Conservation (phyloP, 1,284 basidiomycete species). For the Boletellus deceptivus region DNA sequence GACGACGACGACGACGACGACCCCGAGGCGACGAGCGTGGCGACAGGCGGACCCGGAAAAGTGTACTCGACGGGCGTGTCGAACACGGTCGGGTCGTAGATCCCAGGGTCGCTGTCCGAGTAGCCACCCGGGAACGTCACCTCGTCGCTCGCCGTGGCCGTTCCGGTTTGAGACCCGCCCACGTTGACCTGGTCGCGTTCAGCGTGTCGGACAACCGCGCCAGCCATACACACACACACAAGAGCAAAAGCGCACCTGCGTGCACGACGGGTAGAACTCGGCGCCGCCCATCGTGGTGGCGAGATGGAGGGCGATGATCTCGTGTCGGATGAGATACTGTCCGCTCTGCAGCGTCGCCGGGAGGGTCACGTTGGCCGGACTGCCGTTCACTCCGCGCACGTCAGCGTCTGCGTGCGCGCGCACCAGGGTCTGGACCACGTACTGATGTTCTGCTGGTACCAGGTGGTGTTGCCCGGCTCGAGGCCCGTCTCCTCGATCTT, state of each 20-base stretch:
- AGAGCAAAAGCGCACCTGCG: constrained; percentile 35
- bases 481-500: constrained; percentile 55
- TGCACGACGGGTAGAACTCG: constrained; percentile 57
- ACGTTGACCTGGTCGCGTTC: no score
- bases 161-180: constrained; percentile 48
- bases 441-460: constrained; percentile 38
- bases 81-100: constrained; percentile 46
- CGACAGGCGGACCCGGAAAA: constrained; percentile 53
- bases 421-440: neutral
- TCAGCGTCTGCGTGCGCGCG: no score
- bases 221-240: no score
- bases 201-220: no score
- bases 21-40: constrained; percentile 36
- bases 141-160: constrained; percentile 43
- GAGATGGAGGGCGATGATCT: constrained; percentile 52
- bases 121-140: constrained; percentile 71
- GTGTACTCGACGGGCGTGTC: constrained; percentile 38
- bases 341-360: constrained; percentile 44
- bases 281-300: constrained; percentile 43
- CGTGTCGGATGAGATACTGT: constrained; percentile 52
- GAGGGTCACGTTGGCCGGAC: constrained; percentile 38
- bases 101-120: constrained; percentile 59
- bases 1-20: constrained; percentile 5
- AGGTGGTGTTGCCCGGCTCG: constrained; percentile 31
- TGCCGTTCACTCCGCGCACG: constrained; percentile 12